Conservation (phyloP, 2,329 filamentous ascomycete genomes). For the Plenodomus tracheiphilus region DNA sequence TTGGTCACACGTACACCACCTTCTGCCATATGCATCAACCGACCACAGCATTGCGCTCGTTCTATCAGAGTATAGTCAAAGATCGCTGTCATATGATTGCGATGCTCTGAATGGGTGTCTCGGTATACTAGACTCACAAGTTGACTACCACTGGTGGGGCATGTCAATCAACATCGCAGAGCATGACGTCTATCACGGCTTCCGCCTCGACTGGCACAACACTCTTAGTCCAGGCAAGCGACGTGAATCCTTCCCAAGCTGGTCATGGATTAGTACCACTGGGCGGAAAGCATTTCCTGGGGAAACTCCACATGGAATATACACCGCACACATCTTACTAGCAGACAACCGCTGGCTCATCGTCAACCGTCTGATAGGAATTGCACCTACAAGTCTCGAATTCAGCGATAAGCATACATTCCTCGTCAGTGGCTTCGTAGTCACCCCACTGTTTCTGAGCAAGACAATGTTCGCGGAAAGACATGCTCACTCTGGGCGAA, state of each 20-base stretch:
- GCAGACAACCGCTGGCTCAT: too few relatives aligned
- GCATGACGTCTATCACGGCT: background rate
- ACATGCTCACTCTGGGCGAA: too few relatives aligned
- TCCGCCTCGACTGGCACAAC: background rate
- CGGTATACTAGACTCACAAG: background rate
- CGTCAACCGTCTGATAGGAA: too few relatives aligned
- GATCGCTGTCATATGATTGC: background rate
- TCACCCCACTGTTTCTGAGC: too few relatives aligned
- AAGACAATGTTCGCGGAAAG: too few relatives aligned
- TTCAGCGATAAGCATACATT: too few relatives aligned
- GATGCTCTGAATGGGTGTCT: slow-evolving; percentile 1
- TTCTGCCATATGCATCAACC: background rate
- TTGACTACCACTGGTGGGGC: background rate
- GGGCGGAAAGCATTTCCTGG: background rate
- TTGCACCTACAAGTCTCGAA: too few relatives aligned
- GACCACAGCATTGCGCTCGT: background rate
- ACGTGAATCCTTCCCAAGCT: background rate
- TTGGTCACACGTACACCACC: background rate
- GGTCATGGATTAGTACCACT: background rate
- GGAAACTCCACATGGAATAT: too few relatives aligned
- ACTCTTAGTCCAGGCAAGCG: background rate
- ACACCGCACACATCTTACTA: too few relatives aligned
- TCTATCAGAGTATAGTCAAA: background rate
- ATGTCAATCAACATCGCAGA: background rate
- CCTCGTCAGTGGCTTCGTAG: too few relatives aligned